These are phyloP conservation scores for Perkinsus olseni DNA, from an alignment of 169 alveolate species.

Conservation along the genomic window DNA sequence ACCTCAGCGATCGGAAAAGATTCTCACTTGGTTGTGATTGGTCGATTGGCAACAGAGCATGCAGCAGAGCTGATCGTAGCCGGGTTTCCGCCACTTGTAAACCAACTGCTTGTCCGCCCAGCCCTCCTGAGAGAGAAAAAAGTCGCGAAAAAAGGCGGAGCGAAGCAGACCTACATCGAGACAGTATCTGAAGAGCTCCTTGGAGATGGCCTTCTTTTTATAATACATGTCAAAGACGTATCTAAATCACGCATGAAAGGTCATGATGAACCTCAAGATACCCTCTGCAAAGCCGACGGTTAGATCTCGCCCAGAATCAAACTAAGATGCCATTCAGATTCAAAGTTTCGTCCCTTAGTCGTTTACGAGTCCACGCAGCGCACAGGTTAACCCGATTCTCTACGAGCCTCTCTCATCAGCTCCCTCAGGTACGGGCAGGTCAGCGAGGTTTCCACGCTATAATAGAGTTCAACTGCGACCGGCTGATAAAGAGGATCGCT, in stretches of 20 bases:
- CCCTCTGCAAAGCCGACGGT: too few relatives aligned
- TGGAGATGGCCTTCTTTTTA: constrained; percentile 79
- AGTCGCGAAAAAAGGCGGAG: constrained; percentile 53
- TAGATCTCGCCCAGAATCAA: too few relatives aligned
- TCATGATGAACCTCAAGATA: too few relatives aligned
- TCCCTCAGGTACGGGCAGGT: too few relatives aligned
- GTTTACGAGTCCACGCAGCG: too few relatives aligned
- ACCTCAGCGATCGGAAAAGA: not conserved
- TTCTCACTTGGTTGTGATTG: not conserved
- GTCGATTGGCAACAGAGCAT: constrained; percentile 32
- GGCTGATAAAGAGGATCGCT: too few relatives aligned
- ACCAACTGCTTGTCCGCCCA: constrained; percentile 92
- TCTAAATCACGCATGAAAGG: not conserved
- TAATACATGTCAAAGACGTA: constrained; percentile 82
- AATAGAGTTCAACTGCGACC: too few relatives aligned
- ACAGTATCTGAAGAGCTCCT: constrained; percentile 38
- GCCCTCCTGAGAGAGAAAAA: constrained; percentile 74
- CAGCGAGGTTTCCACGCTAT: too few relatives aligned
- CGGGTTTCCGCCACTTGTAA: constrained; percentile 98
- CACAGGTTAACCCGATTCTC: too few relatives aligned
- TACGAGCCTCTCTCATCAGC: too few relatives aligned
- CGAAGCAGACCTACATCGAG: constrained; percentile 5
- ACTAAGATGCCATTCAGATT: not conserved
- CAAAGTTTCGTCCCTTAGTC: too few relatives aligned
- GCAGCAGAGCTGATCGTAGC: constrained; percentile 96